Conservation (phyloP, 768 basidiomycete species). For the Russula griseocarnosa region DNA sequence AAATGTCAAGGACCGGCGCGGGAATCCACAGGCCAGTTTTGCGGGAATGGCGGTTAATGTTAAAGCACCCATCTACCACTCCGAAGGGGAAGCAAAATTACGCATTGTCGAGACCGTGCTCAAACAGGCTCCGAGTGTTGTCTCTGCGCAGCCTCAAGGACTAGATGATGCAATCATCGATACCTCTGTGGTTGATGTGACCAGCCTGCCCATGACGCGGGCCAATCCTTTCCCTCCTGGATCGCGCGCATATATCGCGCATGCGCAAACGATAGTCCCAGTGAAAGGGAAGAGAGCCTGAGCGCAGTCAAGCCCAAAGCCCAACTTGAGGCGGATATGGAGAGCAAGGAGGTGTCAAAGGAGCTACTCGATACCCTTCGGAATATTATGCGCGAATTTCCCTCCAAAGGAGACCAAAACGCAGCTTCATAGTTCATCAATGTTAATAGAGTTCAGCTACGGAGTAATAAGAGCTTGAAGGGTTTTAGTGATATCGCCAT, state of each 20-base stretch:
- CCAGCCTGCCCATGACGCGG: constrained; percentile 33
- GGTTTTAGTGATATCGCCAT: constrained; percentile 51
- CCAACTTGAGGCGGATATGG: neutral
- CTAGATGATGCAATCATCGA: constrained; percentile 39
- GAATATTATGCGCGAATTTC: neutral
- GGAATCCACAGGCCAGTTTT: constrained; percentile 38
- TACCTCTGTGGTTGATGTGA: constrained; percentile 35
- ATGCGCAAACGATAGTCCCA: constrained; percentile 3
- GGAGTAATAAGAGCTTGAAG: constrained; percentile 35
- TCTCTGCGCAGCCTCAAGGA: constrained; percentile 34
- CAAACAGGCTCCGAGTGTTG: constrained; percentile 36
- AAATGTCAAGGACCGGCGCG: constrained; percentile 1
- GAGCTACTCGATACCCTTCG: constrained; percentile 16
- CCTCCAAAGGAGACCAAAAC: neutral
- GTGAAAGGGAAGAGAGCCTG: constrained; percentile 9
- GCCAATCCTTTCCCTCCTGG: constrained; percentile 50
- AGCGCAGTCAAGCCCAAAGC: neutral
- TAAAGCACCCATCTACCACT: constrained; percentile 12
- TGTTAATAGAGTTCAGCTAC: constrained; percentile 10
- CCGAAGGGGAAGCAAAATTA: constrained; percentile 29
- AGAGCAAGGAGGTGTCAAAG: neutral
- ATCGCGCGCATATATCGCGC: constrained; percentile 44
- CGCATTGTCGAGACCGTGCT: constrained; percentile 37
- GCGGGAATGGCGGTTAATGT: constrained; percentile 43
- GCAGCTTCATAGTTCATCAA: neutral